Base-by-base conservation (phyloP, 305 asterid species). In the Monarda citriodora region DNA sequence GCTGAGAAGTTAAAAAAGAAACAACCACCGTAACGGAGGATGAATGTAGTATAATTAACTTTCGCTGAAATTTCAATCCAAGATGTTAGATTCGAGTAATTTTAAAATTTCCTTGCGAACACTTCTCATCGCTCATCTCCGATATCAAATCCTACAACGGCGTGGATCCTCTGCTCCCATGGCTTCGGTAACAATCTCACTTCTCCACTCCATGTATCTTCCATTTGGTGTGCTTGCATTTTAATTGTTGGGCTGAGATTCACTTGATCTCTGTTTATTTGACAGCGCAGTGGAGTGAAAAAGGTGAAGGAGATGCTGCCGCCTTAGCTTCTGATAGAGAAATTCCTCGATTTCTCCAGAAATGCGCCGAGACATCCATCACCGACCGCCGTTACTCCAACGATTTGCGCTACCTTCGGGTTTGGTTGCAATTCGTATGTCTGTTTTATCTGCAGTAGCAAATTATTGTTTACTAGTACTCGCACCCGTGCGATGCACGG, bases 321-420 rank as follows among this genome's bases (percentile, higher is more conserved):
- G 36, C 83, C 91, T n/a, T 82, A 75, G 82, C 77, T 85, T 62
- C 84, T 93, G 60, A 81, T 62, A 58, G 86, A 83, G 77, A 93
- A 93, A 82, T 93, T 62, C 97, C 99, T 63, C 93, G 97, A 44
- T 93, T 93, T 77, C 94, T 93, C 49, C 97, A 93, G 89, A 93
- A 85, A 82, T 93, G 97, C 69, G 73, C 86, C 8, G 92, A 85
- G 81, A 72, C 94, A 61, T 93, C 87, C 73, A 50, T 74, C 41
- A 47, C 74, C 18, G 97, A 93, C 65, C 80, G 79, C 25, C 94
- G 95, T 53, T 89, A 93, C 76, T 53, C 81, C 42, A 89, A 89
- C 68, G 99, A 93, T 69, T 46, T 85, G 84, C 95, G 99, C 31
- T 93, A 87, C 77, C 88, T 93, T 73, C 95, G 96, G 56, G 85